Base-by-base conservation (phyloP, 306 rosid genomes). In the Vicia sativa region DNA sequence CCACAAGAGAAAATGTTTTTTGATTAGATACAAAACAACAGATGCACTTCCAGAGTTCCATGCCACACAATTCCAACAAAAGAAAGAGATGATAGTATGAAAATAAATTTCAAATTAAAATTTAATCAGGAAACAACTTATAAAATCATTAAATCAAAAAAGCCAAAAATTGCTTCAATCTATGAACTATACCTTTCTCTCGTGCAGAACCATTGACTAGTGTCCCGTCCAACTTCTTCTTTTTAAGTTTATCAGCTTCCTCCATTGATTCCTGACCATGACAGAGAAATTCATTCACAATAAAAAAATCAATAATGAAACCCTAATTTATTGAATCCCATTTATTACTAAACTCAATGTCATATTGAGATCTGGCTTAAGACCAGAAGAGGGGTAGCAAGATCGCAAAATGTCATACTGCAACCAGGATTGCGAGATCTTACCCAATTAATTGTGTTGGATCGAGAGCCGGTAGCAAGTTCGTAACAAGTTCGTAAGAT, bases 211-310 rank as follows among this genome's bases (percentile, higher is more conserved):
- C 87, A 38, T 49, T 41, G 21, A 39, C 56, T 62, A 63, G 78
- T 60, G 68, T 60, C 60, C 70, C 69, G 4, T 67, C 82, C 63
- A 48, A 62, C 77, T 80, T 84, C 80, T 73, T 83, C 84, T 76
- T 77, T 70, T 80, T 91, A 69, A 37, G 43, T 38, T 80, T 80
- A 71, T 76, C 80, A 42, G 64, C 57, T 21, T 72, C 83, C 16
- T 67, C 72, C 54, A 52, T 59, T 42, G 73, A 45, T 75, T 79
- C 90, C 96, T 92, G 80, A 62, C 74, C 16, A 71, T 76, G 73
- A 77, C 16, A 70, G 62, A 74, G 29, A 54, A 42, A 69, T 42
- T 53, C 26, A 42, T 38, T 62, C 66, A 68, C 9, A 48, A 42
- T 49, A 74, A 54, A 14, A 55, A 73, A 63, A 11, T 39, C 38